phyloP scores from a whole-genome alignment of 352 stramenopile species.

The Phytophthora rubi region DNA sequence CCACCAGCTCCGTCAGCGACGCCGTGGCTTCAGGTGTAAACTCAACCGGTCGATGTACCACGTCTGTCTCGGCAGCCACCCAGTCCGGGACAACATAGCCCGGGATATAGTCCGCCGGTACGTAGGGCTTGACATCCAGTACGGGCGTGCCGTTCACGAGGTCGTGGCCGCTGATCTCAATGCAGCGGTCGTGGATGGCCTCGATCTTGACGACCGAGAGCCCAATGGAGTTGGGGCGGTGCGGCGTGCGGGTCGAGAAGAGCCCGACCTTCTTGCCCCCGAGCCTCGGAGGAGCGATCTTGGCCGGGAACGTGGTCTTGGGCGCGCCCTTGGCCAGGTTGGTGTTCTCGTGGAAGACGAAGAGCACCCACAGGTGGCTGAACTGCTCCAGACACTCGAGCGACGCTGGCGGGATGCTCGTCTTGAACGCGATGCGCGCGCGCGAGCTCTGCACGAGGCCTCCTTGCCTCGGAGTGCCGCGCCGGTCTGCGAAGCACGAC shows the following conservation, averaged over 20 bases:
- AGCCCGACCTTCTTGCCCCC: conserved; percentile 91
- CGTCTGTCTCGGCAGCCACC: conserved; percentile 68
- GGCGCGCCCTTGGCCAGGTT: conserved; percentile 65
- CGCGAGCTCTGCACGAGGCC: conserved; percentile 68
- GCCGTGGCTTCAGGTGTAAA: conserved; percentile 55
- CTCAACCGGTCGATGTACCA: conserved; percentile 51
- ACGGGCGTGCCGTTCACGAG: conserved; percentile 97
- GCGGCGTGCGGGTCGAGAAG: conserved; percentile 96
- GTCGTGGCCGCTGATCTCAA: conserved; percentile 94
- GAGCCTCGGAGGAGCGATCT: conserved; percentile 80
- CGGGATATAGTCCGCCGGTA: conserved; percentile 81
- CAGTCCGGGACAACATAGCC: conserved; percentile 69
- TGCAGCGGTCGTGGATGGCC: conserved; percentile 70
- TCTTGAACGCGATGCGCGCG: conserved; percentile 79
- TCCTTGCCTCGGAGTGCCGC: conserved; percentile 85
- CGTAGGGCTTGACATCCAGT: conserved; percentile 99
- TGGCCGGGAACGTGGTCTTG: conserved; percentile 79
- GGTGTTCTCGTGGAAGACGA: conserved; percentile 93
- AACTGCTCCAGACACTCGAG: conserved; percentile 88
- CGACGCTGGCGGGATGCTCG: conserved; percentile 70
- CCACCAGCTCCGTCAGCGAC: conserved; percentile 50
- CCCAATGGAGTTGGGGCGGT: conserved; percentile 96
- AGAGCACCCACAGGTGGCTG: conserved; percentile 91
- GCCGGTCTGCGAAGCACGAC: conserved; percentile 89
- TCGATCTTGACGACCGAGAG: conserved; percentile 93